A percentile compares a stretch with the other conserved stretches of the same genome.
Conservation (phyloP, 1,139 yeast species). For the Lodderomyces orthopsilosis region DNA sequence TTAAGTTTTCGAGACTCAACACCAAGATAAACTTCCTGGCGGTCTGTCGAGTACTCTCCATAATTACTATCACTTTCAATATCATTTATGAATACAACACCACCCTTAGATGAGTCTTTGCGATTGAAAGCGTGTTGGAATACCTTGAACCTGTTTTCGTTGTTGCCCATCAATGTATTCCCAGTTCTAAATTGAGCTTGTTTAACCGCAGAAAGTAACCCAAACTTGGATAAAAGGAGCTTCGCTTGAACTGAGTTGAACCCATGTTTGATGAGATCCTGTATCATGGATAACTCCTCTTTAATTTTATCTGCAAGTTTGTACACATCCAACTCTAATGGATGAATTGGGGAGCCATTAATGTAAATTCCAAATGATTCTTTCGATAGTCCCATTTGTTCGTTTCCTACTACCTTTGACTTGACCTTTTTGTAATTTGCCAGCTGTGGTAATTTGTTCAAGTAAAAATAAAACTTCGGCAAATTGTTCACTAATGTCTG, state of each 20-base stretch:
- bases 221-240: constrained; percentile 42
- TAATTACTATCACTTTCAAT: constrained; percentile 64
- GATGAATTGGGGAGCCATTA: constrained; percentile 57
- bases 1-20: constrained; percentile 25
- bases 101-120: constrained; percentile 25
- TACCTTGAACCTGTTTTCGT: constrained; percentile 38
- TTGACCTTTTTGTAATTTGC: constrained; percentile 18
- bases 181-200: constrained; percentile 37
- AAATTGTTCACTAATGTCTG: constrained; percentile 43
- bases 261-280: constrained; percentile 33
- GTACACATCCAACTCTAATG: constrained; percentile 43
- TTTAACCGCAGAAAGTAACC: constrained; percentile 37
- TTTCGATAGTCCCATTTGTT: constrained; percentile 31
- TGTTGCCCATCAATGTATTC: constrained; percentile 31
- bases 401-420: constrained; percentile 25
- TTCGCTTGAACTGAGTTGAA: constrained; percentile 35
- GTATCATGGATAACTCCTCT: constrained; percentile 34
- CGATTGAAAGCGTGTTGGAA: constrained; percentile 29
- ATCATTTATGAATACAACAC: constrained; percentile 75
- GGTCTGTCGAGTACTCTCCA: constrained; percentile 40
- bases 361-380: constrained; percentile 54
- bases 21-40: constrained; percentile 38
- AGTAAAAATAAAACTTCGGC: constrained; percentile 45
- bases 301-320: constrained; percentile 33
- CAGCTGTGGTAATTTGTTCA: constrained; percentile 20